These are phyloP conservation scores for Colletotrichum liriopes DNA, from an alignment of 2,329 filamentous ascomycete species.

Conservation along the genomic window DNA sequence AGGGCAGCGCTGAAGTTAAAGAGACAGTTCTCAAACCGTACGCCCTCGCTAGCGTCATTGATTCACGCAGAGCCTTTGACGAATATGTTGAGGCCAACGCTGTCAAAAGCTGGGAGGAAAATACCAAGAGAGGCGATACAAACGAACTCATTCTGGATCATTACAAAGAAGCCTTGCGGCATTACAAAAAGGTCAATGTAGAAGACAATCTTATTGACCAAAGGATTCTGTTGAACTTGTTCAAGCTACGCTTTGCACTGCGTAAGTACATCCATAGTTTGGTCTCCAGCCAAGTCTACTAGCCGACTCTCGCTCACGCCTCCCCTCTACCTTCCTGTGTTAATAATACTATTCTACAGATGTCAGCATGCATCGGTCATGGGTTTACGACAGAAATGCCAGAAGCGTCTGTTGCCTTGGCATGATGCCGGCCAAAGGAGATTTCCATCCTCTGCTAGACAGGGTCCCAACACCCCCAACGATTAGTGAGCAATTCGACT, in stretches of 20 bases:
- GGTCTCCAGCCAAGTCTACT: neutral
- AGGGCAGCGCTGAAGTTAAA: constrained; percentile 44
- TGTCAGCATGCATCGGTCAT: constrained; percentile 57
- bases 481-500: constrained; percentile 63
- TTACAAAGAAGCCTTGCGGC: constrained; percentile 44
- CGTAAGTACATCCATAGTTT: constrained; percentile 54
- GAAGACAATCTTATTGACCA: constrained; percentile 47
- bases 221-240: constrained; percentile 57
- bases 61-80: constrained; percentile 53
- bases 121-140: constrained; percentile 15
- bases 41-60: constrained; percentile 57
- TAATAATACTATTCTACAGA: constrained; percentile 50
- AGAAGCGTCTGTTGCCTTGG: constrained; percentile 54
- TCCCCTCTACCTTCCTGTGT: neutral
- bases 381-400: constrained; percentile 57
- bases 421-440: constrained; percentile 50
- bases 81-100: constrained; percentile 52
- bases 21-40: constrained; percentile 55
- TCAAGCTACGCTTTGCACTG: constrained; percentile 63
- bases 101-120: constrained; percentile 22
- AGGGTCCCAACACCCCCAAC: constrained; percentile 61
- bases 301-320: neutral
- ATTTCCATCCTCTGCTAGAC: constrained; percentile 56
- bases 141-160: constrained; percentile 42
- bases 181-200: constrained; percentile 42